Evolutionary conservation across 495 filamentous ascomycete genomes (phyloP), one percentile per base, ranked within the genome.

Genomic region (Lineolata rhizophorae): DNA sequence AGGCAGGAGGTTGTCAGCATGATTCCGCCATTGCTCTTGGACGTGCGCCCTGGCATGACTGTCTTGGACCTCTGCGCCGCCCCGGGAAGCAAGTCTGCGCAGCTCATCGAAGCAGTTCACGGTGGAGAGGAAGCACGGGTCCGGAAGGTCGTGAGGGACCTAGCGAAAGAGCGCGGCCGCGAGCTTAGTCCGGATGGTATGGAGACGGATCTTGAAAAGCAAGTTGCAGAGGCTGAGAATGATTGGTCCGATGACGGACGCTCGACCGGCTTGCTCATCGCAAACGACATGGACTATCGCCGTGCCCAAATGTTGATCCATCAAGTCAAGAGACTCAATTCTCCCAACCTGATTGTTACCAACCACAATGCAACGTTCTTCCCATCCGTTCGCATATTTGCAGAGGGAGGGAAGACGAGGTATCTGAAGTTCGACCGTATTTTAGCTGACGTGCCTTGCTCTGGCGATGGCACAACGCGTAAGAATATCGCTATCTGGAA

Each of bases 301-400:
- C 75, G 87, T 35, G 73, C 76, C 14, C 85, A 95, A 51, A 85
- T 97, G 79, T 57, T 97, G 38, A 77, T 93, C 38, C 87, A 97
- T 48, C 87, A 97, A 52, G 76, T 92, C 42, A 97, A 97, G 60
- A 73, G 87, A 36, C 60, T 97, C 20, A 91, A 82, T 41, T 95
- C 90, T 12, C 87, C 87, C 1, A 97, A 97, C 47, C 55, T 97
- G 44, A 80, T 97, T 37, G 85, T 97, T 41, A 94, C 80, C 13
- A 95, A 97, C 47, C 87, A 97, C 53, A 90, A 97, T 49, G 87
- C 90, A 19, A 93, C 83, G 16, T 71, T 91, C 64, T 97, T 79
- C 52, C 87, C 87, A 2, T 76, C 82, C 5, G 79, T 94, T 43
- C 72, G 76, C 49, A 61, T 93, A 5, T 66, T 79, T 38, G 63